A percentile compares a stretch with the other conserved stretches of the same genome.
phyloP scores from a whole-genome alignment of 108 stramenopile genomes.

The Tribonema minus region DNA sequence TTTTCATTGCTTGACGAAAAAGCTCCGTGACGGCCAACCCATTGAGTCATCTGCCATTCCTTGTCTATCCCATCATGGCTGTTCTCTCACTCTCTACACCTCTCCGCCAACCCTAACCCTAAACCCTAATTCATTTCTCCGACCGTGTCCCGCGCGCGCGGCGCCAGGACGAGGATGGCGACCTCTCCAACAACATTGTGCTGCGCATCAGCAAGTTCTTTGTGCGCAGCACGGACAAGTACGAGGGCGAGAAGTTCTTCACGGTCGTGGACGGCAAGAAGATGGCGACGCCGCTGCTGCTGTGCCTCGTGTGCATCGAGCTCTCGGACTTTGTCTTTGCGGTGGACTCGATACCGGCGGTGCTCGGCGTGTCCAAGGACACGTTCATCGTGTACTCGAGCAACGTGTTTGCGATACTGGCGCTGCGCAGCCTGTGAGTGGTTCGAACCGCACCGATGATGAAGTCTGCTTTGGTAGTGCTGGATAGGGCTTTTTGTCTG shows the following conservation, averaged over 20 bases:
- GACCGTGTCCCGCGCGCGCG: no score
- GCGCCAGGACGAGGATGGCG: constrained; percentile 72
- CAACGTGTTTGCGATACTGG: constrained; percentile 38
- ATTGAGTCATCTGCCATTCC: no score
- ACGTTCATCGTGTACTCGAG: constrained; percentile 52
- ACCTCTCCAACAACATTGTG: constrained; percentile 66
- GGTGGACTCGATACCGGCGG: constrained; percentile 77
- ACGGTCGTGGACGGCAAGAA: constrained; percentile 49
- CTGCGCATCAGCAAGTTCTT: constrained; percentile 65
- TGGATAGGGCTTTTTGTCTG: no score
- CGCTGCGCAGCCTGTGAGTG: no score
- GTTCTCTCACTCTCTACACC: no score
- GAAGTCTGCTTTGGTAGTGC: no score
- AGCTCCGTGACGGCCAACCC: no score
- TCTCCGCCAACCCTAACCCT: no score
- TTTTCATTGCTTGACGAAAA: no score
- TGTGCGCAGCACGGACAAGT: constrained; percentile 65
- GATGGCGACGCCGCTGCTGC: constrained; percentile 45
- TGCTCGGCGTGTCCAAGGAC: constrained; percentile 75
- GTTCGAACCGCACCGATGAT: no score
- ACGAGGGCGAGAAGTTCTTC: constrained; percentile 83
- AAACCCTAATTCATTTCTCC: no score
- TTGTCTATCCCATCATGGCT: no score
- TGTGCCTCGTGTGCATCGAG: constrained; percentile 55
- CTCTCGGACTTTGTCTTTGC: constrained; percentile 54